Percentiles rank a stretch among this genome's conserved stretches.
Conservation (phyloP, 2,329 filamentous ascomycete species). For the Arthrobotrys pseudoclavata region DNA sequence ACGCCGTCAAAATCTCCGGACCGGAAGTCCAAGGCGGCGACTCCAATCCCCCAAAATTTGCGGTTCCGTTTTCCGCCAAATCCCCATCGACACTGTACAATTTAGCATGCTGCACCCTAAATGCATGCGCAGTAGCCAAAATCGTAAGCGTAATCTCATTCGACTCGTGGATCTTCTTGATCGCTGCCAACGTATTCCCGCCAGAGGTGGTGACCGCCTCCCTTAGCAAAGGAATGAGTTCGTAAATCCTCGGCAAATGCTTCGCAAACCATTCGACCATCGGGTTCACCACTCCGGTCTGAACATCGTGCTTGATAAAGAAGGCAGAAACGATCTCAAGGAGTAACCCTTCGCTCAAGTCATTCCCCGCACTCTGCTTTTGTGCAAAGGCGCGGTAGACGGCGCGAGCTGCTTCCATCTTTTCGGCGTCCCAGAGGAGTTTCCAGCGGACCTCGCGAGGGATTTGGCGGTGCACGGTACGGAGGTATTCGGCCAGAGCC, state of each 20-base stretch:
- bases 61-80: slow-evolving; percentile 75
- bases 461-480: slow-evolving; percentile 75
- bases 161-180: slow-evolving; percentile 73
- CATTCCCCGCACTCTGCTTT: slow-evolving; percentile 55
- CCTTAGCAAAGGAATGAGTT: slow-evolving; percentile 47
- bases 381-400: slow-evolving; percentile 74
- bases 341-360: slow-evolving; percentile 61
- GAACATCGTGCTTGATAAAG: slow-evolving; percentile 48
- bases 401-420: slow-evolving; percentile 81
- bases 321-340: slow-evolving; percentile 60
- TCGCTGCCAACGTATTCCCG: slow-evolving; percentile 17
- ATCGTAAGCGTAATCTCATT: slow-evolving; percentile 76
- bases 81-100: slow-evolving; percentile 81
- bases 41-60: slow-evolving; percentile 76
- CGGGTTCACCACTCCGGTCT: slow-evolving; percentile 25
- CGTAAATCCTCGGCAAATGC: slow-evolving; percentile 56
- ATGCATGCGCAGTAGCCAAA: slow-evolving; percentile 66
- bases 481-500: slow-evolving; percentile 80
- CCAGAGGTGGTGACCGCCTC: slow-evolving; percentile 32
- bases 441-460: slow-evolving; percentile 80
- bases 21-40: slow-evolving; percentile 88
- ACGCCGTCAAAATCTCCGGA: slow-evolving; percentile 64
- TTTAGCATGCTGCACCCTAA: slow-evolving; percentile 77
- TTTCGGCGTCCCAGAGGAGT: slow-evolving; percentile 90
- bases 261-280: slow-evolving; percentile 60